Conservation (phyloP, 306 rosid genomes). For the Cucumis hystrix region DNA sequence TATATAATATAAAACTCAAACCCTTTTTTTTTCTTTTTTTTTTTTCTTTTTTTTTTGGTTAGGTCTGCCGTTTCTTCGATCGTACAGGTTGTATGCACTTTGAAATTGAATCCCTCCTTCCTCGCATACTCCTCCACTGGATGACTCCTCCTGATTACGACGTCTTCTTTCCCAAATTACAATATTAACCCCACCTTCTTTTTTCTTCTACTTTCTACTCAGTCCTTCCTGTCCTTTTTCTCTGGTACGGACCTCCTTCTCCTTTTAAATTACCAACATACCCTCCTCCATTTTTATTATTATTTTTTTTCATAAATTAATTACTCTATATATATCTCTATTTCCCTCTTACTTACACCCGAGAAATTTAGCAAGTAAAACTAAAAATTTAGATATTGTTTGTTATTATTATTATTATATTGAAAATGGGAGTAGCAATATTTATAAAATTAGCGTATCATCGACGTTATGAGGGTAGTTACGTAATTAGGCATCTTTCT, state of each 20-base stretch:
- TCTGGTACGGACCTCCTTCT: conserved; percentile 25
- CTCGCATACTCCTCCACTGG: conserved; percentile 91
- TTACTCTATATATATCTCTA: too few species aligned
- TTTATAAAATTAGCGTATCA: not conserved
- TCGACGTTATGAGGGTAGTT: conserved; percentile 15
- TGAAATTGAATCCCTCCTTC: conserved; percentile 64
- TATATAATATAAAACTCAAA: not conserved
- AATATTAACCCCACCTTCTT: conserved; percentile 7
- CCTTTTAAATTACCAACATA: not conserved
- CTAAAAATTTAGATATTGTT: too few species aligned
- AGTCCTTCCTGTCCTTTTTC: conserved; percentile 54
- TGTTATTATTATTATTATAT: too few species aligned
- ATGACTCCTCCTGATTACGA: conserved; percentile 14
- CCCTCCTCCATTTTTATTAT: not conserved
- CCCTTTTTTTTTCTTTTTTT: not conserved
- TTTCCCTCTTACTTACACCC: too few species aligned
- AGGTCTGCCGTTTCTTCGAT: conserved; percentile 9
- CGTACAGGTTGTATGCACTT: conserved; percentile 67
- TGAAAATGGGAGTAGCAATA: too few species aligned
- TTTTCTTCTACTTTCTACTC: not conserved
- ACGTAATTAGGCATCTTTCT: conserved; percentile 8
- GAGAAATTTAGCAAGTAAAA: too few species aligned
- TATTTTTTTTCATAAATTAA: too few species aligned
- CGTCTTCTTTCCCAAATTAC: not conserved
- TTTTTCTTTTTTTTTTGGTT: not conserved